Evolutionary conservation across 1,284 basidiomycete genomes (phyloP).

Genomic region (Veloporphyrellus conicus): DNA sequence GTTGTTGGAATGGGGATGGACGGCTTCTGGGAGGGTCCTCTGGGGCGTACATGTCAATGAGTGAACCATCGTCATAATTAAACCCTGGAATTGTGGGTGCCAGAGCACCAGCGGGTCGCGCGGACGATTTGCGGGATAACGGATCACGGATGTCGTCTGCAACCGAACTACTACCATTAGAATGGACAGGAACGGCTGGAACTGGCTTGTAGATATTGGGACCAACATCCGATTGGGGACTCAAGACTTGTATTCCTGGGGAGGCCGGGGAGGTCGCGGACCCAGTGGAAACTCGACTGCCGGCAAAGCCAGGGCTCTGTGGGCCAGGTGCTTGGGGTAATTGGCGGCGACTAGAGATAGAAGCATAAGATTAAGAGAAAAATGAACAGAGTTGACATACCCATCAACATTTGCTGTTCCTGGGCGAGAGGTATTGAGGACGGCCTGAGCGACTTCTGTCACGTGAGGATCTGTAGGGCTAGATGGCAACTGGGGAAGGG

Average conservation of each 20-base stretch:
- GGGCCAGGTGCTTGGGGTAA: constrained; percentile 24
- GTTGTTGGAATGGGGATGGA: constrained; percentile 20
- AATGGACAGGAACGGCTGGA: constrained; percentile 24
- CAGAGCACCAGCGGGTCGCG: constrained; percentile 35
- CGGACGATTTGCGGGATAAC: constrained; percentile 21
- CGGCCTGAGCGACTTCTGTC: constrained; percentile 14
- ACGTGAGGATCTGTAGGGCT: constrained; percentile 17
- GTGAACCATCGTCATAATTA: constrained; percentile 25
- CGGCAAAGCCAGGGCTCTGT: constrained; percentile 14
- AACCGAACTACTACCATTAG: constrained; percentile 8
- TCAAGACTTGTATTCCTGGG: constrained; percentile 12
- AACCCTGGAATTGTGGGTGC: constrained; percentile 34
- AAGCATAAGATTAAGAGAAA: neutral
- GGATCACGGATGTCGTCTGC: constrained; percentile 21
- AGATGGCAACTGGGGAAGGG: constrained; percentile 10
- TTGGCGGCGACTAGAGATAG: constrained; percentile 26
- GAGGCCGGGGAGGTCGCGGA: constrained; percentile 20
- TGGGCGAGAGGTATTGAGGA: constrained; percentile 23
- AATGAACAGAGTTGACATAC: constrained; percentile 13
- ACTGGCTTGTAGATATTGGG: constrained; percentile 33
- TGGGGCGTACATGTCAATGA: constrained; percentile 27
- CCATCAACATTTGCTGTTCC: constrained; percentile 25
- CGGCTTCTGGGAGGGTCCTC: constrained; percentile 21
- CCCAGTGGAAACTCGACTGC: constrained; percentile 20
- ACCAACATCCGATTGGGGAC: constrained; percentile 19